phyloP scores from a whole-genome alignment of 2,329 filamentous ascomycete species.

The Nothomitra cinnamomea region DNA sequence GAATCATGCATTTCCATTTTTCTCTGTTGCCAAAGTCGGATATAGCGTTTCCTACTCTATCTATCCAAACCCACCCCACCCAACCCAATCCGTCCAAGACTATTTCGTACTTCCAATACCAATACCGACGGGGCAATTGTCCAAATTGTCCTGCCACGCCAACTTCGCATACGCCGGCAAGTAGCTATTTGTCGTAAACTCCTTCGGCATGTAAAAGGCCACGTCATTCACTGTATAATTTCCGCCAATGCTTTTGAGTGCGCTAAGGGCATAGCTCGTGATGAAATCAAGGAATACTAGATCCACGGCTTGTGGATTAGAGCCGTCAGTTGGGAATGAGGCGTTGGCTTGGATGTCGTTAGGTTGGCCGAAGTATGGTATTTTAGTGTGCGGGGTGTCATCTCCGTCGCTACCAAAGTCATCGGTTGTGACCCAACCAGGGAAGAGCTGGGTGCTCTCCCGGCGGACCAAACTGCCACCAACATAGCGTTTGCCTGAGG shows the following conservation, averaged over 20 bases:
- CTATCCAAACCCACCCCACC: too few relatives aligned
- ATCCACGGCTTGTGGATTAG: constrained; percentile 54
- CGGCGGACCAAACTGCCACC: constrained; percentile 32
- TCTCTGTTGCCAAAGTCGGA: too few relatives aligned
- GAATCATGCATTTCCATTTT: too few relatives aligned
- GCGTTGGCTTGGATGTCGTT: constrained; percentile 65
- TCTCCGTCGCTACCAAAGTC: constrained; percentile 74
- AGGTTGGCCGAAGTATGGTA: constrained; percentile 61
- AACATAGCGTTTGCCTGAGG: constrained; percentile 16
- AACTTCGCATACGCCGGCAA: constrained; percentile 24
- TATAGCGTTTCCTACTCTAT: too few relatives aligned
- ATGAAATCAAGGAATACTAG: constrained; percentile 87
- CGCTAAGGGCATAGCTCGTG: constrained; percentile 63
- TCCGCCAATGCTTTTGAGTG: constrained; percentile 34
- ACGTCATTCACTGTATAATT: constrained; percentile 18
- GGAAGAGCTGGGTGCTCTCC: constrained; percentile 24
- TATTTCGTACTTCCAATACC: constrained; percentile 15
- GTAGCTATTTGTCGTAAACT: constrained; percentile 26
- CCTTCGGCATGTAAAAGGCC: constrained; percentile 21
- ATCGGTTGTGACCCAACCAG: constrained; percentile 81
- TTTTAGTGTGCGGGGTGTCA: constrained; percentile 67
- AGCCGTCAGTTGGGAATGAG: constrained; percentile 36
- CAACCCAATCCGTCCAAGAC: too few relatives aligned
- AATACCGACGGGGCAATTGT: constrained; percentile 23
- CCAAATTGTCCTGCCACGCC: constrained; percentile 24